Conservation (phyloP, 495 filamentous ascomycete genomes). For the Aspergillus indologenus region DNA sequence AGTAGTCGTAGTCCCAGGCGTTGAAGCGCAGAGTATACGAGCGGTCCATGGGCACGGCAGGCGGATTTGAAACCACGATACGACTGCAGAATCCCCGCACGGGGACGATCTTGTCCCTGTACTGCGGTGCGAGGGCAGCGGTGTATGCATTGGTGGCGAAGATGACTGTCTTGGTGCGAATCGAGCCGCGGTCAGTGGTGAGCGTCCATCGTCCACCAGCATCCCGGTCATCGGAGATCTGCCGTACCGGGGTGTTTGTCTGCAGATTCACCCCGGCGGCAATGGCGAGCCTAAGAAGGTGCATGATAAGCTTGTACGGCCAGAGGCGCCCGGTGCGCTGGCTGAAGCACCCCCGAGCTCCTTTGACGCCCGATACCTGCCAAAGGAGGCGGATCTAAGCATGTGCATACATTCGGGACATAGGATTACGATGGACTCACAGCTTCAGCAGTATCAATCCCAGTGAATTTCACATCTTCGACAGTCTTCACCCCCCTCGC, state of each 20-base stretch:
- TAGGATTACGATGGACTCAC: conserved; percentile 14
- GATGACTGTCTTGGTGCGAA: conserved; percentile 59
- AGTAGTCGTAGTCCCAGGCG: conserved; percentile 43
- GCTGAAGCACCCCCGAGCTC: conserved; percentile 40
- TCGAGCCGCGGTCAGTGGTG: conserved; percentile 60
- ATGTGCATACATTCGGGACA: not conserved
- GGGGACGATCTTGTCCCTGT: conserved; percentile 71
- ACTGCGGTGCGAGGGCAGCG: conserved; percentile 63
- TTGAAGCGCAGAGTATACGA: conserved; percentile 30
- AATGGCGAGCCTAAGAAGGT: conserved; percentile 59
- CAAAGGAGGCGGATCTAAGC: conserved; percentile 11
- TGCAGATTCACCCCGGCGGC: conserved; percentile 66
- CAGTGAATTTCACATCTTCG: conserved; percentile 17
- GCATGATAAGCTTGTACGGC: conserved; percentile 81
- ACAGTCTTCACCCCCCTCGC: conserved; percentile 19
- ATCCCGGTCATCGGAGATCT: conserved; percentile 28
- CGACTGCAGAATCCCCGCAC: conserved; percentile 54
- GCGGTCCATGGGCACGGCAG: conserved; percentile 14
- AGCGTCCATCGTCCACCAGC: conserved; percentile 34
- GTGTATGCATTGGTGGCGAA: conserved; percentile 82
- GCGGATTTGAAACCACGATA: conserved; percentile 29
- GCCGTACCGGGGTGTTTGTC: conserved; percentile 65
- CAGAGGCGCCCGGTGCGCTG: conserved; percentile 53
- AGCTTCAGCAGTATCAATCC: conserved; percentile 17
- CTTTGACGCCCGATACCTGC: conserved; percentile 46